phyloP scores from a whole-genome alignment of 441 rosid species.

The Corymbia citriodora region DNA sequence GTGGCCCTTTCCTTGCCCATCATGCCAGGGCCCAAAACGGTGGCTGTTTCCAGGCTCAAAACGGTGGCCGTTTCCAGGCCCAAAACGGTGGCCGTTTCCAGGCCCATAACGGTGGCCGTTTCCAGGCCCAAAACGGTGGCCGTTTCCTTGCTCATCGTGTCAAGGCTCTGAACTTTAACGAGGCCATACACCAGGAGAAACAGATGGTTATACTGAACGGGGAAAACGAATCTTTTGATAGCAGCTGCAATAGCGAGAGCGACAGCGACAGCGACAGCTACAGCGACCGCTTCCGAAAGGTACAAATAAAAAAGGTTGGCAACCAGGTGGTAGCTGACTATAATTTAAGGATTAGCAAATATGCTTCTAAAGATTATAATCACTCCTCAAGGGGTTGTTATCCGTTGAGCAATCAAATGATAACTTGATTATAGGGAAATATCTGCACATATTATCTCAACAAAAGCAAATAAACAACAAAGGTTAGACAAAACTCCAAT shows the following conservation, averaged over 20 bases:
- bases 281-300: neutral
- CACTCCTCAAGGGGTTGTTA: neutral
- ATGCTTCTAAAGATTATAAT: neutral
- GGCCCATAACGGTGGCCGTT: too few species aligned
- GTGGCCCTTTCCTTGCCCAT: neutral
- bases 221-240: too few species aligned
- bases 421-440: too few species aligned
- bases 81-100: too few species aligned
- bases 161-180: neutral
- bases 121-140: neutral
- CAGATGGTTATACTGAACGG: too few species aligned
- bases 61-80: too few species aligned
- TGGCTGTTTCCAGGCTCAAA: too few species aligned
- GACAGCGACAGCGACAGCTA: neutral
- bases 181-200: too few species aligned
- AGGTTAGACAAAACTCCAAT: neutral
- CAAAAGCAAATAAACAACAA: neutral
- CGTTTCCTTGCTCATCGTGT: neutral
- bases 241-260: neutral
- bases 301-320: neutral
- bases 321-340: neutral
- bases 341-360: neutral
- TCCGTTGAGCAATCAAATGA: neutral
- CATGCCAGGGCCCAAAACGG: too few species aligned
- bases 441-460: neutral